Evolutionary conservation across 768 basidiomycete species (phyloP), one percentile per base, ranked within the genome.

Genomic region (Amanita fuliginea): DNA sequence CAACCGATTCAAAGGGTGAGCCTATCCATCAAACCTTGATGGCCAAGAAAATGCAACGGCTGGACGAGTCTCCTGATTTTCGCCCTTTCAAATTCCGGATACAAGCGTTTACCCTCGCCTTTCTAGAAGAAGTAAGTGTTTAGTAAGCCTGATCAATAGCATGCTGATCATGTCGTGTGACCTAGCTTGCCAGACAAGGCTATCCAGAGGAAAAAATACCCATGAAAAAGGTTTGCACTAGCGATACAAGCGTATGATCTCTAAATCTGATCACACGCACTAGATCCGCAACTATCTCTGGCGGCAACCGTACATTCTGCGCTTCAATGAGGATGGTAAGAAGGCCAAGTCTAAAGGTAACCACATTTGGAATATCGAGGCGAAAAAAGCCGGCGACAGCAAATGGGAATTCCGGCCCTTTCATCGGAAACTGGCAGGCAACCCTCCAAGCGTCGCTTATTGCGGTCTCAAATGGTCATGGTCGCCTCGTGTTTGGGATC

Each of bases 271-370:
- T 24, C 54, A 42, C 28, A 24, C 40, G 28, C 26, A 47, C 47
- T 53, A 91, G 88, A 80, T 90, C 62, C 84, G 93, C 57, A 83
- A 91, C 67, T 99, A 96, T 69, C 79, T 99, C 44, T 99, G 95
- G 95, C 83, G 81, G 53, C 90, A 94, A 58, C 83, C 83, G 26
- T 83, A 86, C 62, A 98, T 99, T 61, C 83, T 92, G 24, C 87
- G 95, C 26, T 98, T 94, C 73, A 99, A 99, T 62, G 92, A 97
- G 60, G 95, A 98, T 62, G 95, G 95, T 32, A 97, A 97, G 67
- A 99, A 99, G 69, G 89, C 94, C 19, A 99, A 99, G 67, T 94
- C 91, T 47, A 96, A 96, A 71, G 95, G 95, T 42, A 99, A 99
- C 67, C 95, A 98, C 59, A 96, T 97, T 56, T 99, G 95, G 95